These are phyloP conservation scores for Diplodia sapinea DNA, from an alignment of 2,329 filamentous ascomycete genomes.

Conservation along the genomic window DNA sequence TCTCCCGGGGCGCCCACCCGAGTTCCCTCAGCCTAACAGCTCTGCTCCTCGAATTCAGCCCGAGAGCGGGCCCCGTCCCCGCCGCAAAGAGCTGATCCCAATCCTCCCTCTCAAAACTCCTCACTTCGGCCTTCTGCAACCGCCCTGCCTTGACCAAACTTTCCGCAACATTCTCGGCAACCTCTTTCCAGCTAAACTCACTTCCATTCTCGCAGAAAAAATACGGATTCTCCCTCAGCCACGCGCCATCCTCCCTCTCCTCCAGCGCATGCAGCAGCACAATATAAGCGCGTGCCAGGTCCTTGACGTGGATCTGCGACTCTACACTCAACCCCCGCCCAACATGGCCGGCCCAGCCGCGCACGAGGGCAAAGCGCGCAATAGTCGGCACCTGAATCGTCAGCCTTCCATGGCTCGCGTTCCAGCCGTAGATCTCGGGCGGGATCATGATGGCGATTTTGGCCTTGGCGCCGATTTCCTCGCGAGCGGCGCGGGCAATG, in stretches of 20 bases:
- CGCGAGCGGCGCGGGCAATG: constrained; percentile 46
- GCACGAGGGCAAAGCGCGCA: constrained; percentile 56
- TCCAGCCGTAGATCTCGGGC: constrained; percentile 56
- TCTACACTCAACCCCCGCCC: constrained; percentile 52
- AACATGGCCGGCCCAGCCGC: constrained; percentile 54
- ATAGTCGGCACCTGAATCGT: constrained; percentile 57
- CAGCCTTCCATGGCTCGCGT: constrained; percentile 48
- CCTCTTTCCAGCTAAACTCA: constrained; percentile 53
- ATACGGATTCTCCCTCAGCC: constrained; percentile 56
- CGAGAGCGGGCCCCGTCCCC: constrained; percentile 41
- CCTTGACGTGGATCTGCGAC: constrained; percentile 55
- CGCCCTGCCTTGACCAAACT: constrained; percentile 48
- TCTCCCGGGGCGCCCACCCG: constrained; percentile 55
- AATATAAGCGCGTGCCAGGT: constrained; percentile 46
- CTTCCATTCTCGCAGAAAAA: constrained; percentile 57
- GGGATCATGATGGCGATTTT: constrained; percentile 57
- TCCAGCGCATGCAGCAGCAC: constrained; percentile 51
- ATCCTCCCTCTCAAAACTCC: constrained; percentile 38
- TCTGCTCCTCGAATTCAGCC: constrained; percentile 52
- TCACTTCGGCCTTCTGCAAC: constrained; percentile 19
- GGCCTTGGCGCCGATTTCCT: constrained; percentile 48
- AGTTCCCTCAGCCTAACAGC: constrained; percentile 53
- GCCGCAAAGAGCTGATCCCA: constrained; percentile 50
- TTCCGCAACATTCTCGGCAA: constrained; percentile 48
- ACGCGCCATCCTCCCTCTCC: constrained; percentile 50